phyloP scores from a whole-genome alignment of 768 basidiomycete species.

The Clitopilus passeckerianus region DNA sequence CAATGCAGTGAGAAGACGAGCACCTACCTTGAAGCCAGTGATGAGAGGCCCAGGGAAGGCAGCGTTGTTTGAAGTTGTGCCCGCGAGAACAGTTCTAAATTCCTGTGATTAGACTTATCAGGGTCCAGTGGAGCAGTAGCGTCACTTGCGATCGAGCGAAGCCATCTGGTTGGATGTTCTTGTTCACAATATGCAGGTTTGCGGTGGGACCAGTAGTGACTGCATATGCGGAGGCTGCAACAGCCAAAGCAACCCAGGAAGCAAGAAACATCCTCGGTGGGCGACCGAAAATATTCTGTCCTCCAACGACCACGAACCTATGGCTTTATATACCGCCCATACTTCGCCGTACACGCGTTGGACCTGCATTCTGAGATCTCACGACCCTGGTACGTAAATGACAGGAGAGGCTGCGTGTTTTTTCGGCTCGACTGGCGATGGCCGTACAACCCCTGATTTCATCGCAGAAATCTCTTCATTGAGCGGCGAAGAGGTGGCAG shows the following conservation, averaged over 20 bases:
- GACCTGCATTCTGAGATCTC: not conserved
- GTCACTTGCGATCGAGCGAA: not conserved
- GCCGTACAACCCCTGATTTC: not conserved
- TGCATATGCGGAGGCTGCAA: not conserved
- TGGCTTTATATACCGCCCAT: not conserved
- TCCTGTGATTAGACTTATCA: not conserved
- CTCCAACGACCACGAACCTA: not conserved
- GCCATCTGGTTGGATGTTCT: constrained; percentile 1
- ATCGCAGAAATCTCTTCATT: too few relatives aligned
- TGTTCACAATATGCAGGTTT: constrained; percentile 1
- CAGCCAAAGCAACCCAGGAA: not conserved
- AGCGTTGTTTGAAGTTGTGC: not conserved
- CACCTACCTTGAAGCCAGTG: constrained; percentile 13
- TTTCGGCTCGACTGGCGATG: not conserved
- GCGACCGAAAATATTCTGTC: not conserved
- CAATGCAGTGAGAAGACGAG: not conserved
- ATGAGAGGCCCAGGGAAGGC: constrained; percentile 38
- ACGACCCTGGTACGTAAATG: not conserved
- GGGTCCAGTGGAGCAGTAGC: not conserved
- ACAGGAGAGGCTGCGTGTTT: not conserved
- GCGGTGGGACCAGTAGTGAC: not conserved
- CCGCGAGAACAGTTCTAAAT: not conserved
- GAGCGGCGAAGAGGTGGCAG: not conserved
- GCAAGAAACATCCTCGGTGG: not conserved
- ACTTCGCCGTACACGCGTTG: not conserved